Evolutionary conservation across 352 stramenopile genomes (phyloP), one percentile per base, ranked within the genome.

Genomic region (Phytophthora crassamura): DNA sequence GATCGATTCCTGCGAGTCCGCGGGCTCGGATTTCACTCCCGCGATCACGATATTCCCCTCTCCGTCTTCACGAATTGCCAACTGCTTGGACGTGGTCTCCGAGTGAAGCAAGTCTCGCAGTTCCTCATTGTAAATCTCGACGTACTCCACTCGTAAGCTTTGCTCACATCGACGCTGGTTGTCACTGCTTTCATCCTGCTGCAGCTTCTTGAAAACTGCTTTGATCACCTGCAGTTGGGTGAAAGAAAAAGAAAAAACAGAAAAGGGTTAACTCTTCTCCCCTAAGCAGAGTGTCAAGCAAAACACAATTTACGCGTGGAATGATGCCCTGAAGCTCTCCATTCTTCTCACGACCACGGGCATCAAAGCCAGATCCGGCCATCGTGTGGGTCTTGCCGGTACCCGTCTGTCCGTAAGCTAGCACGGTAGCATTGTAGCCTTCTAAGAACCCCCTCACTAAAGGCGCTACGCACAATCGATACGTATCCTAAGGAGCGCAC

Each of bases 51-150:
- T 94, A 36, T 92, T 88, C 16, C 88, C 88, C 38, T 90, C 84
- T 11, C 64, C 84, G 33, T 92, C 82, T 70, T 95, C 86, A 18
- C 86, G 86, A 64, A 95, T 95, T 20, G 72, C 80, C 10, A 95
- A 55, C 74, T 93, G 83, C 72, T 92, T 94, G 34, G 80, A 84
- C 0, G 82, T 69, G 0, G 82, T 95, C 49, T 95, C 85, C 0
- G 83, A 79, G 33, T 92, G 90, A 7, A 99, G 81, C 30, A 99
- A 76, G 67, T 99, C 97, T 4, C 93, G 85, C 9, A 99, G 82
- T 54, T 98, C 92, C 87, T 99, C 97, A 58, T 99, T 99, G 82
- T 99, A 99, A 56, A 99, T 97, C 86, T 99, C 97, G 43, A 99
- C 83, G 70, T 98, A 99, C 22, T 97, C 97, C 35, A 98, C 90